These are phyloP conservation scores for Paecilomyces fulvus DNA, from an alignment of 2,329 filamentous ascomycete species.

Conservation along the genomic window DNA sequence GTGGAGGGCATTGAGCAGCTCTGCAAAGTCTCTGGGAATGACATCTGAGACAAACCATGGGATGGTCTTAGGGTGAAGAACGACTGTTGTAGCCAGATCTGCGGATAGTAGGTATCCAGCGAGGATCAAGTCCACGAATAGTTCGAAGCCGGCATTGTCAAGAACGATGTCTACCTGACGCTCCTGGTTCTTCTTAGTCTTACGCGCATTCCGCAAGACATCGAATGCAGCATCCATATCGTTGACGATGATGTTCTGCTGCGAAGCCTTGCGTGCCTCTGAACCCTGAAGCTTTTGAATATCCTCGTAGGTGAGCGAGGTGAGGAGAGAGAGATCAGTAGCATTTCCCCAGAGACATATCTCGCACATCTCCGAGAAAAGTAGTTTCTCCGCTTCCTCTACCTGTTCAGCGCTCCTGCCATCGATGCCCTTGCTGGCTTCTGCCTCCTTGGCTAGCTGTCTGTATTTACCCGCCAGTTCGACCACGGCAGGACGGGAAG, in stretches of 20 bases:
- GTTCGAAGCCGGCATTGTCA: conserved; percentile 94
- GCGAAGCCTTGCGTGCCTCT: conserved; percentile 72
- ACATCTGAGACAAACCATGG: conserved; percentile 99
- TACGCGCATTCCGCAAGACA: conserved; percentile 56
- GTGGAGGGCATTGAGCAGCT: conserved; percentile 72
- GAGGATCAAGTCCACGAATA: conserved; percentile 89
- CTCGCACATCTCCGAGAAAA: conserved; percentile 91
- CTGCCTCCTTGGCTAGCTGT: conserved; percentile 61
- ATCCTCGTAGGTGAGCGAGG: conserved; percentile 84
- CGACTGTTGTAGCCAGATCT: conserved; percentile 74
- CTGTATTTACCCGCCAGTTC: conserved; percentile 74
- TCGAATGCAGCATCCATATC: conserved; percentile 68
- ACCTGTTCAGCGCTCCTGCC: conserved; percentile 36
- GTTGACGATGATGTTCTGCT: conserved; percentile 88
- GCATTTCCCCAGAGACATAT: conserved; percentile 97
- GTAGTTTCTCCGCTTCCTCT: conserved; percentile 61
- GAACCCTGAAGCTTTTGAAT: conserved; percentile 94
- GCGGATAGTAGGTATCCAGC: conserved; percentile 81
- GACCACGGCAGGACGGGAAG: conserved; percentile 75
- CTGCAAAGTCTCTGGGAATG: conserved; percentile 71
- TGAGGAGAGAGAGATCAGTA: conserved; percentile 85
- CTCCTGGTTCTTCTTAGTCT: conserved; percentile 52
- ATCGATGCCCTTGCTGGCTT: conserved; percentile 41
- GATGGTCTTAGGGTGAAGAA: conserved; percentile 88
- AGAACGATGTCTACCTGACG: conserved; percentile 87